Conservation (phyloP, 2,329 filamentous ascomycete species). For the Trichoderma brevicompactum region DNA sequence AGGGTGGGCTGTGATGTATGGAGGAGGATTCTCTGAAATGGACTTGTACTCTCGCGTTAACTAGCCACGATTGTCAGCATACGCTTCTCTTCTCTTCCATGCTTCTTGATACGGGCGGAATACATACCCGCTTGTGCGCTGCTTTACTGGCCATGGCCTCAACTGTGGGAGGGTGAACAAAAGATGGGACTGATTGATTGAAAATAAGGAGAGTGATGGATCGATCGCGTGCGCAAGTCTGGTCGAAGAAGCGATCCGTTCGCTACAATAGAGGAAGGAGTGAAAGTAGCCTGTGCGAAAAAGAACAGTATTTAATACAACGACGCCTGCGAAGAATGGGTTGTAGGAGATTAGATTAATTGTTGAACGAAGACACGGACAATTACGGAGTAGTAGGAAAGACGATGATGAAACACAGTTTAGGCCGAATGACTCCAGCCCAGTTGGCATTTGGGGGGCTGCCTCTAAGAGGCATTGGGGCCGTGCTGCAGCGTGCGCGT, state of each 20-base stretch:
- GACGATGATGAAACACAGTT: slow-evolving; percentile 25
- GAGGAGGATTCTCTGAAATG: slow-evolving; percentile 75
- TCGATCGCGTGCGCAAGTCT: slow-evolving; percentile 22
- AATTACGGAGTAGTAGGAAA: not conserved
- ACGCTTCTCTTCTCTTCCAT: no score
- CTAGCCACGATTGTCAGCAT: slow-evolving; percentile 41
- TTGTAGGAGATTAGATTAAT: slow-evolving; percentile 9
- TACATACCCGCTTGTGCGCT: slow-evolving; percentile 70
- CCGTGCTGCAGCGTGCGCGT: not conserved
- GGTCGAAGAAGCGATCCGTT: not conserved
- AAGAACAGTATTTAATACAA: not conserved
- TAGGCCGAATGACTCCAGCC: slow-evolving; percentile 21
- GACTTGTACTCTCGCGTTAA: slow-evolving; percentile 67
- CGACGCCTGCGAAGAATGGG: not conserved
- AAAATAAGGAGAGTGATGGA: slow-evolving; percentile 32
- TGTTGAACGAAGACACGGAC: slow-evolving; percentile 12
- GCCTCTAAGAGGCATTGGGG: not conserved
- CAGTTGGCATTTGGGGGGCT: slow-evolving; percentile 1
- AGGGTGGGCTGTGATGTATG: slow-evolving; percentile 86
- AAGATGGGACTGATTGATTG: not conserved
- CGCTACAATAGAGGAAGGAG: not conserved
- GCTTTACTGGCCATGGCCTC: slow-evolving; percentile 70
- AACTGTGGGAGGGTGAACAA: not conserved
- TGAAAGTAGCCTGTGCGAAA: not conserved
- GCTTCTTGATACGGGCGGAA: not conserved